Evolutionary conservation across 1,139 yeast genomes (phyloP), one percentile per base, ranked within the genome.

Genomic region (Pneumocystis sp.): DNA sequence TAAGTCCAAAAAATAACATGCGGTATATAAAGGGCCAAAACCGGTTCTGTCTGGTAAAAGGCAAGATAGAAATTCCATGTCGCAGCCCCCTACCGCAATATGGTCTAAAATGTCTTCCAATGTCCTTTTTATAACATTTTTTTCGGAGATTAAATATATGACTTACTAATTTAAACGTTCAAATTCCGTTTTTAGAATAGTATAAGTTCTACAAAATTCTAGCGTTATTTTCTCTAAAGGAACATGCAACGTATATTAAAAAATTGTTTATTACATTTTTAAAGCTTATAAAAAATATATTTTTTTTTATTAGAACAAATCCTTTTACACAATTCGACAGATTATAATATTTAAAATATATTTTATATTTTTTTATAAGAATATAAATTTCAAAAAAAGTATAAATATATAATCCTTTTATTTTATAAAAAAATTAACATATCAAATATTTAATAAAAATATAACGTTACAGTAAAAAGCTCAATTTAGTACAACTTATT

Each of bases 1-100:
- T 21, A 12, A 25, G 12, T 15, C 57, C 57, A 50, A 50, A 50
- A 50, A 50, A 25, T 50, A 50, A 10, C 34, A 50, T 50, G 57
- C 57, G 57, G 21, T n/a, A 50, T 50, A 50, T 25, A n/a, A 50
- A 50, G 57, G 57, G 57, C 57, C 57, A 29, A 50, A 50, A 50
- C 57, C 57, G 57, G 57, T 50, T 50, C 57, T 50, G 57, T 50
- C 57, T 50, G 57, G 57, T 50, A 50, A 50, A 50, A 50, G 57
- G 57, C 57, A 50, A 50, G 57, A 50, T 50, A 50, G 57, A 50
- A 50, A 50, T 50, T 50, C 57, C 57, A 31, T 50, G 57, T 50
- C 57, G 34, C 57, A 50, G 34, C 57, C 57, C 57, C 57, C 57
- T 50, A 50, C 34, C 57, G 57, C 57, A 50, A 50, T 17, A 29